These are phyloP conservation scores for Clonostachys rosea DNA, from an alignment of 2,329 filamentous ascomycete genomes.

Conservation along the genomic window DNA sequence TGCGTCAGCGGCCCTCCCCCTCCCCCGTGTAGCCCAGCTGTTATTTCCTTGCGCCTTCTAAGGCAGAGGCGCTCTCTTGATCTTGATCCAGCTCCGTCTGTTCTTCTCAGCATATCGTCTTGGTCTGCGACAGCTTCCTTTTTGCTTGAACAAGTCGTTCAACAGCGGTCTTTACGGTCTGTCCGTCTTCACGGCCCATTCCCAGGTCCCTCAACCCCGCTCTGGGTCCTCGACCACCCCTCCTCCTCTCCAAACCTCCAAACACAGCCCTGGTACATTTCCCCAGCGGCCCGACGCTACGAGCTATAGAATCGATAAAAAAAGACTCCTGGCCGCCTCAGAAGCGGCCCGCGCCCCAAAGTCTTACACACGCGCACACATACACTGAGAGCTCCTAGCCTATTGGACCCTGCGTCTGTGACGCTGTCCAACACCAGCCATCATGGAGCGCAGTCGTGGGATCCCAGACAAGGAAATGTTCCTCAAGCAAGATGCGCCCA, in stretches of 20 bases:
- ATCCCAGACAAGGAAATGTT: neutral
- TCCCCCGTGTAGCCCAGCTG: neutral
- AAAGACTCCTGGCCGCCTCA: neutral
- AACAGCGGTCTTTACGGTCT: constrained; percentile 2
- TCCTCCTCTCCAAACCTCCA: neutral
- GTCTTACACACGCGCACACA: neutral
- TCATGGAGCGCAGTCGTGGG: neutral
- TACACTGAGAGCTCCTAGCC: neutral
- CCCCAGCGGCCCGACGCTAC: neutral
- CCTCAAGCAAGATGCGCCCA: constrained; percentile 38
- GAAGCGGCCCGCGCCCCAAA: neutral
- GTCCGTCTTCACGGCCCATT: neutral
- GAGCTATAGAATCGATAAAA: neutral
- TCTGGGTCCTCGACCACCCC: constrained; percentile 1
- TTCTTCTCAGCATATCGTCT: neutral
- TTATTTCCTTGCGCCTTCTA: neutral
- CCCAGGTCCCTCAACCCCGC: constrained; percentile 1
- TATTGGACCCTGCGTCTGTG: neutral
- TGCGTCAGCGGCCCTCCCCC: neutral
- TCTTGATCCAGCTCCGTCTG: neutral
- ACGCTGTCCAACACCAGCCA: neutral
- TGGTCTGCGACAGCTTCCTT: neutral
- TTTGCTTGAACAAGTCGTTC: neutral
- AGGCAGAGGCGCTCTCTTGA: neutral
- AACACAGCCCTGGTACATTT: neutral